Base-by-base conservation (phyloP, 345 rosid genomes). In the Mangifera indica region DNA sequence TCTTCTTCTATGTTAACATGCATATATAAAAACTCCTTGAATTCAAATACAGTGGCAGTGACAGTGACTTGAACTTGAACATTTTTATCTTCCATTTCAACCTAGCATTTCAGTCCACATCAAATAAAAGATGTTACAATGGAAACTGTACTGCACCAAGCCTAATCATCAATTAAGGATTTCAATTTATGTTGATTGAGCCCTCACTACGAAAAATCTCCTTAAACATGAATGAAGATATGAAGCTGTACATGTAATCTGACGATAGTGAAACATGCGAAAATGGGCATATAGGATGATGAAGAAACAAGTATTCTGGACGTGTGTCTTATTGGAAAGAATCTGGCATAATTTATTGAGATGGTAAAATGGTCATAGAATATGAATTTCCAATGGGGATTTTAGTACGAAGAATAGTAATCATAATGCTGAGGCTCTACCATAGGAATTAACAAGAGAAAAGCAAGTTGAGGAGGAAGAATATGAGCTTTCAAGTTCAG, bases 161-260 rank as follows among this genome's bases (percentile, higher is more conserved):
- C 64, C 54, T 45, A 71, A 71, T 71, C 22, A 69, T 71, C 78
- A 74, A 34, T 59, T n/a, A 46, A 72, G 32, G 32, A 60, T 56
- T 42, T 61, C 64, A 68, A 67, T 73, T 34, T 29, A 29, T 74
- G 60, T 63, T 67, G 70, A 66, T 80, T 74, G 52, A 66, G 66
- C 63, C 70, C 70, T 68, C 80, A 74, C 88, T 81, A 81, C 80
- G 82, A 84, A 83, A 85, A 85, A 44, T 82, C 79, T 88, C 81
- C 74, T 86, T 87, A 84, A 88, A 89, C 84, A 84, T 88, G 93
- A 91, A 93, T 89, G 82, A 91, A 89, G 91, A 87, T 81, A 85
- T 86, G 87, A 81, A 60, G 77, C 97, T 93, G 88, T 88, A 87
- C 94, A 88, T 76, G 82, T 79, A 86, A 81, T 81, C 76, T 81